phyloP scores from a whole-genome alignment of 1,139 yeast genomes.

The Geotrichum europaeum region DNA sequence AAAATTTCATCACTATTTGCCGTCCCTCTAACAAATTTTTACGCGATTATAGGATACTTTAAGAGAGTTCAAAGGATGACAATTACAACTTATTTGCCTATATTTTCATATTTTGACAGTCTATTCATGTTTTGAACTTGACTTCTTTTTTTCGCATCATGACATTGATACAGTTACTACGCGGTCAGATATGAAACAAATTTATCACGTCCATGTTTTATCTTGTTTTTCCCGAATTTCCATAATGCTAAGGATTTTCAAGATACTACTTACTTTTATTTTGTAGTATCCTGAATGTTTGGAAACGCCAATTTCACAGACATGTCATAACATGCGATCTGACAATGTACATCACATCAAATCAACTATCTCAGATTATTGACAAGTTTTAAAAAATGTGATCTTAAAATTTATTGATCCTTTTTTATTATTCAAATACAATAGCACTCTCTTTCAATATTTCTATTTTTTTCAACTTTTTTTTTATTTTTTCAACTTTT shows the following conservation, averaged over 20 bases:
- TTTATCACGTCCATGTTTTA: background rate
- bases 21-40: background rate
- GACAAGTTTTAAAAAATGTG: too few relatives aligned
- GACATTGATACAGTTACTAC: background rate
- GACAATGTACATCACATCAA: too few relatives aligned
- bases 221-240: background rate
- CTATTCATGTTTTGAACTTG: background rate
- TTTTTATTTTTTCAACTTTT: too few relatives aligned
- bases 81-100: background rate
- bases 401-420: too few relatives aligned
- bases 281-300: too few relatives aligned
- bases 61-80: conserved; percentile 10
- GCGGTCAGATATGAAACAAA: background rate
- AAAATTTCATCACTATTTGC: background rate
- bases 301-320: too few relatives aligned
- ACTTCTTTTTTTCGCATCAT: background rate
- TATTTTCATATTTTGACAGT: background rate
- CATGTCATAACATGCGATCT: too few relatives aligned
- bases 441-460: too few relatives aligned
- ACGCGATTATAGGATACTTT: conserved; percentile 6
- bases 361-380: too few relatives aligned
- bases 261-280: too few relatives aligned
- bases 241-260: background rate
- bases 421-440: too few relatives aligned
- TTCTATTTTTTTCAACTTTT: background rate